Evolutionary conservation across 768 basidiomycete genomes (phyloP).

Genomic region (Panus rudis): DNA sequence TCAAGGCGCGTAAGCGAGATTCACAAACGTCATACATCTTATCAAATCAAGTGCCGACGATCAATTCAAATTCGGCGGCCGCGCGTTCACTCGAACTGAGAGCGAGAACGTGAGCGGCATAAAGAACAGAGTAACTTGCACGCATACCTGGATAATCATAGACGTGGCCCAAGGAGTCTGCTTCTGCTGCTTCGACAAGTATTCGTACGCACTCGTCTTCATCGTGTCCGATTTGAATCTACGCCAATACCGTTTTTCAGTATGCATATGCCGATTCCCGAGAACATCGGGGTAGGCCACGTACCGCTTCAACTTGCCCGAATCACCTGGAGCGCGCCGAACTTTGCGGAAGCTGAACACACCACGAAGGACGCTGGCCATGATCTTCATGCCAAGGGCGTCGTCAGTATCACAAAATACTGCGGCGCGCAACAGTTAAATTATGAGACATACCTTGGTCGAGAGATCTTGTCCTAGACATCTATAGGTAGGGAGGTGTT

Average conservation of each 20-base stretch:
- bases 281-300: conserved; percentile 8
- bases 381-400: conserved; percentile 30
- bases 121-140: neutral
- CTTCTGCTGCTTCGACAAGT: conserved; percentile 44
- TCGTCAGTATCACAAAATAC: neutral
- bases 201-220: conserved; percentile 45
- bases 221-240: conserved; percentile 44
- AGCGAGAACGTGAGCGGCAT: too few relatives aligned
- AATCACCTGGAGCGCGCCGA: conserved; percentile 60
- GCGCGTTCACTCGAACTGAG: too few relatives aligned
- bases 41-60: too few relatives aligned
- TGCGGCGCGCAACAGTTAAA: too few relatives aligned
- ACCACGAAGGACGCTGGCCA: conserved; percentile 56
- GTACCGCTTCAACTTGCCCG: conserved; percentile 54
- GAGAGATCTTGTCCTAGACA: conserved; percentile 47
- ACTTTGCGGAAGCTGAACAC: conserved; percentile 53
- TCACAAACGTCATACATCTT: too few relatives aligned
- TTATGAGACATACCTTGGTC: conserved; percentile 35
- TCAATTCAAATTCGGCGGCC: too few relatives aligned
- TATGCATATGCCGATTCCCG: neutral
- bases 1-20: too few relatives aligned
- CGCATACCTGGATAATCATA: conserved; percentile 48
- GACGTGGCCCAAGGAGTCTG: conserved; percentile 62
- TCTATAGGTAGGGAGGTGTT: conserved; percentile 12
- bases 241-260: neutral